phyloP scores from a whole-genome alignment of 148 eudicot genomes.

The Hydrangea macrophylla region DNA sequence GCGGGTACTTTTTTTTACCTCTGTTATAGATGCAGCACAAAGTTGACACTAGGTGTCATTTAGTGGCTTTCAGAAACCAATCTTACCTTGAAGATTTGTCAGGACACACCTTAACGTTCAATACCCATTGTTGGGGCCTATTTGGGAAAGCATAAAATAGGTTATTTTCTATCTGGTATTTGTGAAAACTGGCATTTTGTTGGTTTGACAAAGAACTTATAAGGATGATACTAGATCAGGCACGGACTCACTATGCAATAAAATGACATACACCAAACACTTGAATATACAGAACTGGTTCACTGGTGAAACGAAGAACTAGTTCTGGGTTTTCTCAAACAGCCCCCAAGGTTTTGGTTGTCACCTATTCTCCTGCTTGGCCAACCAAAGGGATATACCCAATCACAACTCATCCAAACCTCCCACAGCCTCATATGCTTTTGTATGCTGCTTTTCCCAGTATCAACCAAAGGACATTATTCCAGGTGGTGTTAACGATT shows the following conservation, averaged over 20 bases:
- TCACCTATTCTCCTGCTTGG: not conserved
- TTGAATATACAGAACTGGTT: no score
- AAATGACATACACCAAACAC: no score
- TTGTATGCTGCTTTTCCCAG: not conserved
- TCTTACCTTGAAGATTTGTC: not conserved
- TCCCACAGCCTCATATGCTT: not conserved
- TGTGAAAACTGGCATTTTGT: no score
- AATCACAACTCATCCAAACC: not conserved
- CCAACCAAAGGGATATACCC: not conserved
- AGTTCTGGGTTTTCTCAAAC: no score
- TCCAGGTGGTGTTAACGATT: not conserved
- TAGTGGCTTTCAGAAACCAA: not conserved
- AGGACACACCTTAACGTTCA: not conserved
- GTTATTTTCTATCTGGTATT: no score
- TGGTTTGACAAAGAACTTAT: no score
- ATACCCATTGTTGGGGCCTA: no score
- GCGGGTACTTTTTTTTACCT: not conserved
- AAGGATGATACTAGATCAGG: no score
- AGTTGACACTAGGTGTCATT: not conserved
- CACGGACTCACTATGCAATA: no score
- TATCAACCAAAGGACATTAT: not conserved
- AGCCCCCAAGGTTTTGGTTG: not conserved
- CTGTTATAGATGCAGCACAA: not conserved
- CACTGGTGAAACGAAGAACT: no score
- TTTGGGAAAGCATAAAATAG: no score